A percentile compares a stretch with the other conserved stretches of the same genome.
Conservation (phyloP, 345 rosid species). For the Euphorbia lathyris region DNA sequence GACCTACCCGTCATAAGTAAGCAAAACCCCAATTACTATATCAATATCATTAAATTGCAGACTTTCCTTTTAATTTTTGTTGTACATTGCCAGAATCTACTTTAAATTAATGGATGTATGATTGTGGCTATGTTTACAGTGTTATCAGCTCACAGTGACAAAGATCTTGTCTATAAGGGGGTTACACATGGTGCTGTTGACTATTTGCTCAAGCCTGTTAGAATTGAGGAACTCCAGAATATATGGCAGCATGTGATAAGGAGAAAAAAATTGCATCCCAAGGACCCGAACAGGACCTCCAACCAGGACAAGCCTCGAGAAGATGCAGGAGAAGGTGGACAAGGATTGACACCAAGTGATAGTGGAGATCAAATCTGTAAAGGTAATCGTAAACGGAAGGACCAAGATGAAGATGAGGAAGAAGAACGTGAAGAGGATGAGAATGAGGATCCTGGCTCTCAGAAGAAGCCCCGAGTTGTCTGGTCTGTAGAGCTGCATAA, state of each 20-base stretch:
- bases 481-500: conserved; percentile 82
- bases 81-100: not conserved
- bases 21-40: conserved; percentile 10
- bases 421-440: conserved; percentile 64
- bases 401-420: conserved; percentile 69
- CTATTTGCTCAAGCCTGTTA: conserved; percentile 78
- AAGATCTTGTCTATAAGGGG: conserved; percentile 80
- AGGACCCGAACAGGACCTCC: conserved; percentile 36
- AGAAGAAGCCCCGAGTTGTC: conserved; percentile 91
- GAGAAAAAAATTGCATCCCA: conserved; percentile 45
- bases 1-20: conserved; percentile 84
- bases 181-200: conserved; percentile 85
- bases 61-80: not conserved
- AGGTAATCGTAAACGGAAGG: conserved; percentile 59
- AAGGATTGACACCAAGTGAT: conserved; percentile 27
- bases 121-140: conserved; percentile 38
- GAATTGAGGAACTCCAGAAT: conserved; percentile 82
- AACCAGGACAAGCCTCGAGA: conserved; percentile 36
- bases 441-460: conserved; percentile 52
- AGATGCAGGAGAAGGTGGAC: conserved; percentile 37
- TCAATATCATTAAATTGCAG: too few relatives aligned
- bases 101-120: not conserved
- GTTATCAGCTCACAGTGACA: conserved; percentile 82
- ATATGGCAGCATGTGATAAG: conserved; percentile 96
- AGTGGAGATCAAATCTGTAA: conserved; percentile 39